phyloP scores from a whole-genome alignment of 352 stramenopile species.

The Globisporangium barbulae region DNA sequence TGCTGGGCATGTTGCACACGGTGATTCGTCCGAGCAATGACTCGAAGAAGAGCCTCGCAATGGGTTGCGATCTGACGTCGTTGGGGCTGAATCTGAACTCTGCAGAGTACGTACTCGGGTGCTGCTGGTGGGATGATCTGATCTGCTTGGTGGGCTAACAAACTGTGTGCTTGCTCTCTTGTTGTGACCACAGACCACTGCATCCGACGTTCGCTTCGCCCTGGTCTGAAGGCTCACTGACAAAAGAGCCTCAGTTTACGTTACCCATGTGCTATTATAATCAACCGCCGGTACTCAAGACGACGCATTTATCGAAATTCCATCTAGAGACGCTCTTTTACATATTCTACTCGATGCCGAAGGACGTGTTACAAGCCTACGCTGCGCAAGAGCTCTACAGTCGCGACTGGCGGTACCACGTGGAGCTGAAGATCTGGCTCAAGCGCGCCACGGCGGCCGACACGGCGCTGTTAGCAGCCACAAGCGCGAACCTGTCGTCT shows the following conservation, averaged over 20 bases:
- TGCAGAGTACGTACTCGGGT: slow-evolving; percentile 54
- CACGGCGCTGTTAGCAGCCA: slow-evolving; percentile 42
- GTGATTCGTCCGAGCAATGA: slow-evolving; percentile 69
- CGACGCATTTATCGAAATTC: slow-evolving; percentile 97
- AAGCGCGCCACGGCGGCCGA: slow-evolving; percentile 78
- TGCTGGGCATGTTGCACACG: slow-evolving; percentile 79
- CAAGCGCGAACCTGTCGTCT: slow-evolving; percentile 23
- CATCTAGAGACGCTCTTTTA: slow-evolving; percentile 99
- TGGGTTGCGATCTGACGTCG: slow-evolving; percentile 79
- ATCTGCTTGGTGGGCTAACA: slow-evolving; percentile 1
- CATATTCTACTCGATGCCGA: slow-evolving; percentile 99
- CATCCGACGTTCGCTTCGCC: slow-evolving; percentile 81
- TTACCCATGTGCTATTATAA: slow-evolving; percentile 88
- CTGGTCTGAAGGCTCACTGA: slow-evolving; percentile 66
- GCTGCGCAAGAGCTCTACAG: slow-evolving; percentile 87
- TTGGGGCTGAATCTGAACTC: slow-evolving; percentile 84
- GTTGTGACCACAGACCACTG: slow-evolving; percentile 40
- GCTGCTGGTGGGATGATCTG: not conserved
- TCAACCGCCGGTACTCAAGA: slow-evolving; percentile 96
- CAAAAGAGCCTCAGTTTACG: slow-evolving; percentile 82
- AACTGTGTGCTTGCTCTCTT: slow-evolving; percentile 1
- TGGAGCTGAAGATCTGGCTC: slow-evolving; percentile 97
- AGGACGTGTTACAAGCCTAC: slow-evolving; percentile 95
- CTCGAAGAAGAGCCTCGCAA: slow-evolving; percentile 69
- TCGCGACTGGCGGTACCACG: slow-evolving; percentile 97